Evolutionary conservation across 1,139 yeast species (phyloP), one percentile per base, ranked within the genome.

Genomic region (Protomyces arabidopsidicola): DNA sequence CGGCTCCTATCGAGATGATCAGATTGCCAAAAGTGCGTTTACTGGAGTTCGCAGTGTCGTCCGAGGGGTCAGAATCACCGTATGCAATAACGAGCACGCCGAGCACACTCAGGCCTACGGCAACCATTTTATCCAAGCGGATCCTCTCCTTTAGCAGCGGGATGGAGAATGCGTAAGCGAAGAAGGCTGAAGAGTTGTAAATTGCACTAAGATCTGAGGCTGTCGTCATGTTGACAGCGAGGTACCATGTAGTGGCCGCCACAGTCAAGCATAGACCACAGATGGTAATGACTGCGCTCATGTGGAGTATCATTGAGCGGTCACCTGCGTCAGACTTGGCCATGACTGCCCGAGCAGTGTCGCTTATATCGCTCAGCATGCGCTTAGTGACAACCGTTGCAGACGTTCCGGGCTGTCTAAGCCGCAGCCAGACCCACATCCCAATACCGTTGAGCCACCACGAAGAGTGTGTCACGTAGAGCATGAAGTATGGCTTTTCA

Each of bases 151-250:
- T 68, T 60, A 90, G 78, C 53, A 90, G 74, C 1, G 91, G 89
- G 35, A 90, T 85, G 1, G 95, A 90, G 75, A 90, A 89, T 4
- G 89, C 83, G 71, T 90, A 86, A 0, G 96, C 96, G 5, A 91
- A 86, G 72, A 90, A 89, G 0, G 96, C 95, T 12, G 91, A 86
- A 72, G 95, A 88, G 75, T 90, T 90, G 75, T 89, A 90, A 67
- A 90, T 90, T 9, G 96, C 96, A 2, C 96, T 89, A 35, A 90
- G 86, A 71, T 90, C 96, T 1, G 90, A 81, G 0, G 96, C 90
- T 48, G 90, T 87, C 0, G 96, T 86, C 73, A 88, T 75, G 42
- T 55, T 62, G 54, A 90, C 88, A 6, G 96, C 86, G 18, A 88
- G 82, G 72, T 88, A 90, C 97, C 97, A 90, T 0, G 96, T 84